phyloP scores from a whole-genome alignment of 495 filamentous ascomycete genomes.

The Neurospora pannonica region DNA sequence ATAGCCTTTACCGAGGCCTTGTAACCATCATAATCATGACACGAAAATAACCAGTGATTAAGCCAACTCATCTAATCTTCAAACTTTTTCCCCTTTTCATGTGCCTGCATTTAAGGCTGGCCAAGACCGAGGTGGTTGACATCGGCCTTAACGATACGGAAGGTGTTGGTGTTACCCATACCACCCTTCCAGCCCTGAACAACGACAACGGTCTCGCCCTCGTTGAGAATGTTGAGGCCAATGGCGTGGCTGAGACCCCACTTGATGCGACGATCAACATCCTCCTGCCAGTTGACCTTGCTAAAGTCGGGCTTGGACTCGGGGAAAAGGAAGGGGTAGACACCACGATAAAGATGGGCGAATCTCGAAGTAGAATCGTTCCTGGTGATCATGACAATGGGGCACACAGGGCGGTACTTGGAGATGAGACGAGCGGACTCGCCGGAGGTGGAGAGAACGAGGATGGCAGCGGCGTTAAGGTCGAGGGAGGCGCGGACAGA shows the following conservation, averaged over 20 bases:
- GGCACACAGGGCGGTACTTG: constrained; percentile 97
- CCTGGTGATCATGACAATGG: constrained; percentile 96
- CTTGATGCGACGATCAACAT: constrained; percentile 91
- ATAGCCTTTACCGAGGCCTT: neutral
- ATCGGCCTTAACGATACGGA: constrained; percentile 49
- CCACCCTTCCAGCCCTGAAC: constrained; percentile 95
- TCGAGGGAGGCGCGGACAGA: constrained; percentile 90
- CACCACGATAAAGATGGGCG: constrained; percentile 91
- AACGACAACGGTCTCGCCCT: constrained; percentile 81
- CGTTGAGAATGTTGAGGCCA: constrained; percentile 68
- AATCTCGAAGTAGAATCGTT: constrained; percentile 77
- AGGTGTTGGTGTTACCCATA: constrained; percentile 95
- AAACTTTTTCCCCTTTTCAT: neutral
- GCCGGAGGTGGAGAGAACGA: constrained; percentile 86
- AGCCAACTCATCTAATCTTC: neutral
- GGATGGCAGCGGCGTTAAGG: constrained; percentile 88
- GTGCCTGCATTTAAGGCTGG: constrained; percentile 5
- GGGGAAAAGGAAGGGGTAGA: constrained; percentile 93
- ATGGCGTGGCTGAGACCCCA: constrained; percentile 86
- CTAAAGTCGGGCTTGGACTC: constrained; percentile 89
- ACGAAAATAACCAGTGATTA: neutral
- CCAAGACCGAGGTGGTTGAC: constrained; percentile 38
- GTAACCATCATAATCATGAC: neutral
- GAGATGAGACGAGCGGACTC: constrained; percentile 87
- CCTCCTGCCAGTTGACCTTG: constrained; percentile 88